Percentiles rank a stretch among this genome's conserved stretches.
These are phyloP conservation scores for Rubia peregrina DNA, from an alignment of 305 asterid genomes.

Conservation along the genomic window DNA sequence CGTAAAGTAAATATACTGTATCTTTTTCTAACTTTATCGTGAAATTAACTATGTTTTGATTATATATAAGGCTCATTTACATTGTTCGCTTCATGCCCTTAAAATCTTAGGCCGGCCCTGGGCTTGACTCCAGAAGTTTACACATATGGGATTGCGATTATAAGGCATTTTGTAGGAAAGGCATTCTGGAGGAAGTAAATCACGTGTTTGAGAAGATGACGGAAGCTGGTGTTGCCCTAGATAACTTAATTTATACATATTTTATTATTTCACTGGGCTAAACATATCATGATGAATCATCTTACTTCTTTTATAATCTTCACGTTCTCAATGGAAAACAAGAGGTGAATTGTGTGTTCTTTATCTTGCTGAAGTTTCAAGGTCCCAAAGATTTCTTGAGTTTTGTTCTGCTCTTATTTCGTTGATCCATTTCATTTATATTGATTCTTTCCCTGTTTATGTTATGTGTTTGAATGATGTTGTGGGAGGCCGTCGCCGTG, in stretches of 20 bases:
- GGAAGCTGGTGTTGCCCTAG: neutral
- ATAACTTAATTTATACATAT: too few species aligned
- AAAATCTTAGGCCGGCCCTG: too few species aligned
- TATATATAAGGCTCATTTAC: too few species aligned
- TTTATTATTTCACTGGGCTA: too few species aligned
- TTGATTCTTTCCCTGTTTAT: neutral
- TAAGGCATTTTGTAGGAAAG: constrained; percentile 50
- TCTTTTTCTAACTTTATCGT: too few species aligned
- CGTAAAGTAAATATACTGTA: too few species aligned
- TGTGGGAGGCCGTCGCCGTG: too few species aligned
- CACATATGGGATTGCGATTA: constrained; percentile 66
- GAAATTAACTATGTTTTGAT: too few species aligned
- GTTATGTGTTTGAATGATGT: neutral
- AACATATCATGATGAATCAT: too few species aligned
- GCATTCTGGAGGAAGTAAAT: constrained; percentile 25
- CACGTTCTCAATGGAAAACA: neutral
- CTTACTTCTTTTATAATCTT: neutral
- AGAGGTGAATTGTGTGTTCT: neutral
- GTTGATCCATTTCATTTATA: neutral
- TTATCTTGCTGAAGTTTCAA: neutral
- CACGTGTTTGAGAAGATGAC: neutral
- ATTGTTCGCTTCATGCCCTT: too few species aligned
- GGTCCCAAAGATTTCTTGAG: neutral
- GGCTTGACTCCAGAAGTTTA: neutral
- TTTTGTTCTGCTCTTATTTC: neutral